phyloP scores from a whole-genome alignment of 805 yeast genomes.

The Pichia californica region DNA sequence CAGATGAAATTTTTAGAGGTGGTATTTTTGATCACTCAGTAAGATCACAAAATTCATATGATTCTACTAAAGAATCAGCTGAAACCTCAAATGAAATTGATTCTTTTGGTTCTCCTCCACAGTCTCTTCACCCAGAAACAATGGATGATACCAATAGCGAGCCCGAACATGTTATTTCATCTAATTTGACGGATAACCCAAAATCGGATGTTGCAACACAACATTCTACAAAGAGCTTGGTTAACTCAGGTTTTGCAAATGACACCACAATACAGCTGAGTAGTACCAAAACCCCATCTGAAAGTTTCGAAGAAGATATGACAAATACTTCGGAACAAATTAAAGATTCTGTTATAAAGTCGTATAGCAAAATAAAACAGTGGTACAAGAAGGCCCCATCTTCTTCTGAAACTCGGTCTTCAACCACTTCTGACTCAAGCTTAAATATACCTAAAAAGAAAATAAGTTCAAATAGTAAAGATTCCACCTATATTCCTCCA shows the following conservation, averaged over 20 bases:
- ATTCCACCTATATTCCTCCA: conserved; percentile 35
- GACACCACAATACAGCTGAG: too few relatives aligned
- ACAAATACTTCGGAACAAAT: conserved; percentile 5
- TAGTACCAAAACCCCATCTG: neutral
- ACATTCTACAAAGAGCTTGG: too few relatives aligned
- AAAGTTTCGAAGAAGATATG: neutral
- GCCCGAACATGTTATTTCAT: too few relatives aligned
- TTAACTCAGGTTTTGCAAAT: too few relatives aligned
- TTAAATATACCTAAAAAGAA: neutral
- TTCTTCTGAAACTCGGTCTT: neutral
- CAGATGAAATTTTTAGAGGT: conserved; percentile 72
- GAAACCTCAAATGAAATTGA: neutral
- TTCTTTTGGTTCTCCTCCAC: neutral
- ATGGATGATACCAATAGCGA: too few relatives aligned
- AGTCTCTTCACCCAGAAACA: too few relatives aligned
- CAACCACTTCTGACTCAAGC: neutral
- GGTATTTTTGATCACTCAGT: conserved; percentile 76
- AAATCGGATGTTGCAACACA: too few relatives aligned
- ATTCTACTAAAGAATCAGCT: neutral
- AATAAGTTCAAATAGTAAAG: conserved; percentile 5
- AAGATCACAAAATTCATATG: conserved; percentile 15
- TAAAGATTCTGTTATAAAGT: conserved; percentile 30
- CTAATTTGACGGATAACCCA: too few relatives aligned
- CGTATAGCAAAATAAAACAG: conserved; percentile 56
- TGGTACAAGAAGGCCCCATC: conserved; percentile 54